phyloP scores from a whole-genome alignment of 345 rosid species.

The Rhizophora mangle region DNA sequence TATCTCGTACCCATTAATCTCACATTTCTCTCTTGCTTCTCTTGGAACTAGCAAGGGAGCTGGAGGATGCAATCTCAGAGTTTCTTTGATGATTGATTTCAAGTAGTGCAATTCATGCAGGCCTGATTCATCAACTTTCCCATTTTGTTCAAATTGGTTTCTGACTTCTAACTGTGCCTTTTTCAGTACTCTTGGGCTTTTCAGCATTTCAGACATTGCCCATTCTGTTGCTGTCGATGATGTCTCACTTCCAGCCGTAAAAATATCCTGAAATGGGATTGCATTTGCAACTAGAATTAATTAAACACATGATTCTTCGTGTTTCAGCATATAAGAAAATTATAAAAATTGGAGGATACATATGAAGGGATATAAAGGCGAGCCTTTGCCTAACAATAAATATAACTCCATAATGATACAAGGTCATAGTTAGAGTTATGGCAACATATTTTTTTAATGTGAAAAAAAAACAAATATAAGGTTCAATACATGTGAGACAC shows the following conservation, averaged over 20 bases:
- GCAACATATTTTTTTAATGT: too few relatives aligned
- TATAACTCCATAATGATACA: too few relatives aligned
- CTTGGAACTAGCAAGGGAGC: neutral
- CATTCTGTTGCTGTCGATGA: neutral
- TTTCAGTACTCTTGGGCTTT: neutral
- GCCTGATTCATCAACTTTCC: neutral
- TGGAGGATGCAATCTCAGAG: constrained; percentile 1
- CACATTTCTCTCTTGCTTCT: neutral
- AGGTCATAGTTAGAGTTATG: too few relatives aligned
- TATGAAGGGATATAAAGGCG: too few relatives aligned
- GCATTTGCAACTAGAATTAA: neutral
- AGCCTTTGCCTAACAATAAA: too few relatives aligned
- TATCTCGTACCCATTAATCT: neutral
- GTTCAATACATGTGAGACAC: too few relatives aligned
- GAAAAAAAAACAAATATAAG: too few relatives aligned
- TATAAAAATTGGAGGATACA: too few relatives aligned
- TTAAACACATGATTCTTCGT: neutral
- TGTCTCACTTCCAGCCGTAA: neutral
- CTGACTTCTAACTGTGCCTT: constrained; percentile 1
- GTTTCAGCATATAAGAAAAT: too few relatives aligned
- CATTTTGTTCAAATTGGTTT: neutral
- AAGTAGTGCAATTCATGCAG: neutral
- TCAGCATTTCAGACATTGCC: constrained; percentile 1
- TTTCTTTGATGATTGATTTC: neutral
- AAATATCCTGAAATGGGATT: neutral